A percentile compares a stretch with the other conserved stretches of the same genome.
Evolutionary conservation across 1,284 basidiomycete species (phyloP).

Genomic region (Blastosporella zonata): DNA sequence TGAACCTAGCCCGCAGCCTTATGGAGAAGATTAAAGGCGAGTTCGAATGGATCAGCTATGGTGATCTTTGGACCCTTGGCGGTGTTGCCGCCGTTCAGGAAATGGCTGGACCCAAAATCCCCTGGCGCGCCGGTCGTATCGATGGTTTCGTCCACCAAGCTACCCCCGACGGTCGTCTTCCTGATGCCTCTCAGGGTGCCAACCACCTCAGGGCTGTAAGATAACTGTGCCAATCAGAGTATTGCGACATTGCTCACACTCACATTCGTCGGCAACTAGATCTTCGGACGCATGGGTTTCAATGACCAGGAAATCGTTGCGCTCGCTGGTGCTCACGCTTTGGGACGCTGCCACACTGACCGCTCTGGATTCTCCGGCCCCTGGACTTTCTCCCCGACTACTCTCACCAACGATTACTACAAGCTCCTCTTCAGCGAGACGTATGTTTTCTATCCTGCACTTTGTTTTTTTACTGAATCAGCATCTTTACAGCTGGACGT

Average conservation of each 20-base stretch:
- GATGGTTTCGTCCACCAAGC: conserved; percentile 76
- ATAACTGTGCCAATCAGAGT: conserved; percentile 11
- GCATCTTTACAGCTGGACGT: conserved; percentile 53
- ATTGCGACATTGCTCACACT: conserved; percentile 1
- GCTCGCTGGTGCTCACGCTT: conserved; percentile 90
- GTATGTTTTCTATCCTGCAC: conserved; percentile 35
- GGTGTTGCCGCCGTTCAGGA: conserved; percentile 85
- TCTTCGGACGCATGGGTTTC: conserved; percentile 96
- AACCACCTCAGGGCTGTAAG: conserved; percentile 81
- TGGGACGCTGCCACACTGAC: conserved; percentile 89
- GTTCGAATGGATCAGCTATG: conserved; percentile 90
- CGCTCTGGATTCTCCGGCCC: conserved; percentile 88
- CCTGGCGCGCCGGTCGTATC: conserved; percentile 87
- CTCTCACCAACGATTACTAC: conserved; percentile 90
- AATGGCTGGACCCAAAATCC: conserved; percentile 79
- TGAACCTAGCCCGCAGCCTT: conserved; percentile 77
- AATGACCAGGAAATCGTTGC: conserved; percentile 98
- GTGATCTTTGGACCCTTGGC: conserved; percentile 91
- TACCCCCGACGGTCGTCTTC: conserved; percentile 93
- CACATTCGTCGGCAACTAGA: conserved; percentile 36
- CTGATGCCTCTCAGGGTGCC: conserved; percentile 82
- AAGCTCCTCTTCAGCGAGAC: conserved; percentile 87
- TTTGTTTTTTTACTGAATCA: not conserved
- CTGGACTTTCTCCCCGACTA: conserved; percentile 88
- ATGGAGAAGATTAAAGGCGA: conserved; percentile 89